Evolutionary conservation across 352 stramenopile species (phyloP).

Genomic region (Phytophthora rubi): DNA sequence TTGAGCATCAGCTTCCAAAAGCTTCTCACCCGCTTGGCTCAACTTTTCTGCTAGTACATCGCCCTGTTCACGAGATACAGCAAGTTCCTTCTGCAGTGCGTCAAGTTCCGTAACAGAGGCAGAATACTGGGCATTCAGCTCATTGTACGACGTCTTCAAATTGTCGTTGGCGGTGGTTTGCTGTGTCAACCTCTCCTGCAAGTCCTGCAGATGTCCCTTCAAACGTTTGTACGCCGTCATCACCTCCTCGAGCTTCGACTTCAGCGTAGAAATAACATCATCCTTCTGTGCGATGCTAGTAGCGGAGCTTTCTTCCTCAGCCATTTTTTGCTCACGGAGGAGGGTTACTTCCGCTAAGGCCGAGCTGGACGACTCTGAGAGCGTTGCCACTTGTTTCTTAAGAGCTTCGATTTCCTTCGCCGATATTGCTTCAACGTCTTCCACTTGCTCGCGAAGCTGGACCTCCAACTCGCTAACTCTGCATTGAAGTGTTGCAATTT

Average conservation of each 20-base stretch:
- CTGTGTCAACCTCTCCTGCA: conserved; percentile 51
- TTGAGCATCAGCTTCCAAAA: conserved; percentile 28
- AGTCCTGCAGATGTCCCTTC: conserved; percentile 51
- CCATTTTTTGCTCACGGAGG: conserved; percentile 24
- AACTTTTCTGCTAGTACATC: conserved; percentile 26
- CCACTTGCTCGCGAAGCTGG: conserved; percentile 24
- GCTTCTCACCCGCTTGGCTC: conserved; percentile 15
- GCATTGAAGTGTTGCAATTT: conserved; percentile 25
- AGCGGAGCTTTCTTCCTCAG: conserved; percentile 24
- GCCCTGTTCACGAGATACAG: conserved; percentile 22
- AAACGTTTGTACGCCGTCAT: conserved; percentile 66
- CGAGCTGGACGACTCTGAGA: conserved; percentile 18
- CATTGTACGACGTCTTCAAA: conserved; percentile 34
- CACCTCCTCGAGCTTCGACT: conserved; percentile 69
- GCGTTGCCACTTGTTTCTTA: conserved; percentile 30
- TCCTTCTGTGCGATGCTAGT: conserved; percentile 39
- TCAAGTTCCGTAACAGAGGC: conserved; percentile 32
- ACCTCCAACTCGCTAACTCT: conserved; percentile 25
- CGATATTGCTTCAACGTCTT: conserved; percentile 13
- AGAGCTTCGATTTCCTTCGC: conserved; percentile 27
- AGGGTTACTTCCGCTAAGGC: conserved; percentile 23
- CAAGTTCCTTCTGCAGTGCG: conserved; percentile 41
- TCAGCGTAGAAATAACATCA: conserved; percentile 59
- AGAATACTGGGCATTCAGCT: conserved; percentile 30
- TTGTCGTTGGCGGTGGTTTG: conserved; percentile 40